These are phyloP conservation scores for Apostasia ramifera DNA, from an alignment of 106 monocot species.

Conservation along the genomic window DNA sequence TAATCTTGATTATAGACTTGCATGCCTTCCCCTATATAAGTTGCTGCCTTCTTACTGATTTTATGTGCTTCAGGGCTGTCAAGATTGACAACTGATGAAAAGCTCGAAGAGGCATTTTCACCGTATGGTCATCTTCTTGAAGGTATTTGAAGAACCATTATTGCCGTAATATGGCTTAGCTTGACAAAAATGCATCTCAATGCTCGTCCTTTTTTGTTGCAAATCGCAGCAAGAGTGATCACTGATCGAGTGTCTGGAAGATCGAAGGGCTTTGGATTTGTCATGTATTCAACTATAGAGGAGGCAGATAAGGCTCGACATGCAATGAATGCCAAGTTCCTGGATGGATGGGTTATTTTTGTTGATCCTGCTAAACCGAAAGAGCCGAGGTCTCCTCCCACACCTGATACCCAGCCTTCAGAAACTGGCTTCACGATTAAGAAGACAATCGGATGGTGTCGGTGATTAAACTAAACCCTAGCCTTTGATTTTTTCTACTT, in stretches of 20 bases:
- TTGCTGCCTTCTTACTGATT: no score
- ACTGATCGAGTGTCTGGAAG: slow-evolving; percentile 72
- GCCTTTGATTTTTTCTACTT: no score
- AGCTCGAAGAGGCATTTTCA: slow-evolving; percentile 62
- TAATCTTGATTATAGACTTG: no score
- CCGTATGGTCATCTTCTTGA: slow-evolving; percentile 66
- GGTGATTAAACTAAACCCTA: slow-evolving; percentile 37
- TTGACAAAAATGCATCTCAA: neutral
- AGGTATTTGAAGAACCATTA: slow-evolving; percentile 25
- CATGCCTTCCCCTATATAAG: no score
- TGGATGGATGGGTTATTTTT: slow-evolving; percentile 97
- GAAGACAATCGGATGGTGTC: slow-evolving; percentile 90
- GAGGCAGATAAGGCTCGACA: slow-evolving; percentile 78
- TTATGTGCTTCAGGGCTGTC: slow-evolving; percentile 43
- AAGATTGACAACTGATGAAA: slow-evolving; percentile 85
- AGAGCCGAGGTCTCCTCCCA: slow-evolving; percentile 31
- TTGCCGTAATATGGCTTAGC: neutral
- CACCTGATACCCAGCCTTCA: slow-evolving; percentile 16
- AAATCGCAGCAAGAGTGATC: slow-evolving; percentile 72
- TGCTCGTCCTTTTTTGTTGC: neutral
- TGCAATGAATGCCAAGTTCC: slow-evolving; percentile 84
- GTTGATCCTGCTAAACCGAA: slow-evolving; percentile 85
- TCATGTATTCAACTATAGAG: slow-evolving; percentile 58
- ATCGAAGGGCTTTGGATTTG: slow-evolving; percentile 88
- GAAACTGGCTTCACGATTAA: slow-evolving; percentile 46